Percentiles rank a stretch among this genome's conserved stretches.
These are phyloP conservation scores for Boehmeria nivea DNA, from an alignment of 306 rosid species.

Conservation along the genomic window DNA sequence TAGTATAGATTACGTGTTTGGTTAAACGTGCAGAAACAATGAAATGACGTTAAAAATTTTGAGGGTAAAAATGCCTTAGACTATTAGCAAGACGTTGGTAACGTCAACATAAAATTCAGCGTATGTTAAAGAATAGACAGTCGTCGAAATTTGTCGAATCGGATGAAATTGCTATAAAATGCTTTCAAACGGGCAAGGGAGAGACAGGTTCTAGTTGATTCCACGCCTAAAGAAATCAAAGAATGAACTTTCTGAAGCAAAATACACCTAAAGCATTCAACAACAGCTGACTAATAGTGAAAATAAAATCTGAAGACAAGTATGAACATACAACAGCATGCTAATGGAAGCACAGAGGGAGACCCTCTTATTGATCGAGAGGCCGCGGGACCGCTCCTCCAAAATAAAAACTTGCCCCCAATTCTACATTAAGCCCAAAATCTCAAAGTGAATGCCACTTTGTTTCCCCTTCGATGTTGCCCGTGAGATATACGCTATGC, in stretches of 20 bases:
- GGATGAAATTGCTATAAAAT: no score
- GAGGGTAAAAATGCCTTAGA: no score
- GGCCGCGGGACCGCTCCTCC: conserved; percentile 21
- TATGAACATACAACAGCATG: conserved; percentile 41
- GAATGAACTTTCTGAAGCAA: conserved; percentile 39
- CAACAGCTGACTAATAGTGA: neutral
- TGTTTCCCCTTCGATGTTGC: conserved; percentile 25
- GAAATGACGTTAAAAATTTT: no score
- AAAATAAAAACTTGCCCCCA: conserved; percentile 33
- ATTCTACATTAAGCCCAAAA: conserved; percentile 25
- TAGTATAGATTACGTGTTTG: no score
- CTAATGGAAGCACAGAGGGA: conserved; percentile 33
- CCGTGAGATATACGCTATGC: no score
- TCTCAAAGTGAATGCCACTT: conserved; percentile 25
- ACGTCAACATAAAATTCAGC: no score
- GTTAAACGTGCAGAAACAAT: no score
- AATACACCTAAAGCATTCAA: conserved; percentile 11
- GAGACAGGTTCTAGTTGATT: conserved; percentile 10
- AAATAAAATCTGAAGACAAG: conserved; percentile 17
- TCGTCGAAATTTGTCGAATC: no score
- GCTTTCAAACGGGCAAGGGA: neutral
- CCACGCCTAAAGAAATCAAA: conserved; percentile 18
- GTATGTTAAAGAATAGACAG: no score
- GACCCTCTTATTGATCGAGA: conserved; percentile 36
- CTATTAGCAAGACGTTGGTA: no score